These are phyloP conservation scores for Lactarius indigo DNA, from an alignment of 768 basidiomycete genomes.

Conservation along the genomic window DNA sequence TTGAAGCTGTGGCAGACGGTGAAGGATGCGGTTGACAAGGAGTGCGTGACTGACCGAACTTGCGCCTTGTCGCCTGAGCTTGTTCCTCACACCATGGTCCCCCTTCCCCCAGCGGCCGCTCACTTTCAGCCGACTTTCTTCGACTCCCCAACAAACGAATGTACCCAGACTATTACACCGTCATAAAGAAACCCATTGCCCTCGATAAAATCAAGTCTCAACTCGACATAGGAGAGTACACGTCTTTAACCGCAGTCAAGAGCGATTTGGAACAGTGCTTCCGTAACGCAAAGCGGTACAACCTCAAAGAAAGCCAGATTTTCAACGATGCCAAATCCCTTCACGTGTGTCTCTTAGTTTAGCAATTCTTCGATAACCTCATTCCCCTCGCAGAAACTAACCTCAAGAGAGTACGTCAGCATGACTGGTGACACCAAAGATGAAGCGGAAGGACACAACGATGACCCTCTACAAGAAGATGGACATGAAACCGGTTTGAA, in stretches of 20 bases:
- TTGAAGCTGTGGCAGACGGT: constrained; percentile 72
- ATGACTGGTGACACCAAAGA: constrained; percentile 44
- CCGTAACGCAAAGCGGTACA: constrained; percentile 78
- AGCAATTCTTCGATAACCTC: constrained; percentile 7
- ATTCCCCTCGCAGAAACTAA: constrained; percentile 40
- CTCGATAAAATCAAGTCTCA: constrained; percentile 85
- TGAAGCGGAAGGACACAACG: constrained; percentile 34
- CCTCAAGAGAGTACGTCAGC: constrained; percentile 43
- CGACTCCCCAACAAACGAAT: constrained; percentile 64
- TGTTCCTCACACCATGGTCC: constrained; percentile 25
- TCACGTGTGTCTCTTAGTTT: constrained; percentile 48
- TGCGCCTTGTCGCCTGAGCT: constrained; percentile 31
- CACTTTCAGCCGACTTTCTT: constrained; percentile 62
- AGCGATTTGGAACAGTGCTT: constrained; percentile 76
- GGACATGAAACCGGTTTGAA: constrained; percentile 39
- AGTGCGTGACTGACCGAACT: constrained; percentile 71
- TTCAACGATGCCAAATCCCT: constrained; percentile 80
- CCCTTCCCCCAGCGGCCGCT: constrained; percentile 49
- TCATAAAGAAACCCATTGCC: constrained; percentile 80
- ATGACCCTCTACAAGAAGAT: constrained; percentile 30
- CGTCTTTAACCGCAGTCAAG: constrained; percentile 61
- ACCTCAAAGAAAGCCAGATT: constrained; percentile 73
- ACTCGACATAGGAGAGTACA: constrained; percentile 57
- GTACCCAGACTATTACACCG: constrained; percentile 83
- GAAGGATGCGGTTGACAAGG: constrained; percentile 81